A percentile compares a stretch with the other conserved stretches of the same genome.
These are phyloP conservation scores for Achaetomiella virescens DNA, from an alignment of 495 filamentous ascomycete genomes.

Conservation along the genomic window DNA sequence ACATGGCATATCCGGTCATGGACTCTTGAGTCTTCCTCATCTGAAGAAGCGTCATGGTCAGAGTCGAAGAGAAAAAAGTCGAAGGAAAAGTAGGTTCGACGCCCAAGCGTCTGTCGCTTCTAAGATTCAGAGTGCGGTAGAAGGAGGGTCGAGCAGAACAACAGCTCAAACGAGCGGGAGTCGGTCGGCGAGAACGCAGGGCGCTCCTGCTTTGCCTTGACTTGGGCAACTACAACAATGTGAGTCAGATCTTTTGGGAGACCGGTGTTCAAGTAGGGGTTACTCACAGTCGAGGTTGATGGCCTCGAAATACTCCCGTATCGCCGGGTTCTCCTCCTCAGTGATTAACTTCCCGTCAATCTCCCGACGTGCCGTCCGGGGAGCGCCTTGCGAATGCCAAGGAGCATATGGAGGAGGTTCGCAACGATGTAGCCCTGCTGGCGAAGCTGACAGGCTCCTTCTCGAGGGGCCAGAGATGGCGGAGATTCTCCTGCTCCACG, in stretches of 20 bases:
- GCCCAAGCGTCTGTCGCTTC: not conserved
- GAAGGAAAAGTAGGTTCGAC: not conserved
- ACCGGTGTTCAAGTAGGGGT: not conserved
- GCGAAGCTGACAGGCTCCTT: constrained; percentile 58
- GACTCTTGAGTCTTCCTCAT: not conserved
- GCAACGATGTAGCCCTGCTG: constrained; percentile 68
- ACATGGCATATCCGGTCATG: constrained; percentile 10
- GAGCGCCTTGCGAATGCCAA: constrained; percentile 64
- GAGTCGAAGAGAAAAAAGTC: not conserved
- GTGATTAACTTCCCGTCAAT: constrained; percentile 50
- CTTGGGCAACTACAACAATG: constrained; percentile 25
- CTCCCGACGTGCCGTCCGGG: constrained; percentile 49
- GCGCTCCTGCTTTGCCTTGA: constrained; percentile 37
- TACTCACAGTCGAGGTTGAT: constrained; percentile 56
- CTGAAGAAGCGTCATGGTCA: not conserved
- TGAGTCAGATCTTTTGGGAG: not conserved
- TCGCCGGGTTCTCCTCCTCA: constrained; percentile 47
- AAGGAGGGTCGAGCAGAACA: constrained; percentile 58
- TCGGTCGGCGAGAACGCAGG: constrained; percentile 56
- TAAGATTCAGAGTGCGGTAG: constrained; percentile 32
- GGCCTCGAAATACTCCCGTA: constrained; percentile 54
- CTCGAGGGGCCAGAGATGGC: constrained; percentile 64
- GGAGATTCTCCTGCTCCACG: constrained; percentile 56
- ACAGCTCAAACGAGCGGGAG: constrained; percentile 60
- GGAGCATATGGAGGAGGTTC: constrained; percentile 66